Base-by-base conservation (phyloP, 1,139 yeast species). In the Trichomonascaceae sp. region DNA sequence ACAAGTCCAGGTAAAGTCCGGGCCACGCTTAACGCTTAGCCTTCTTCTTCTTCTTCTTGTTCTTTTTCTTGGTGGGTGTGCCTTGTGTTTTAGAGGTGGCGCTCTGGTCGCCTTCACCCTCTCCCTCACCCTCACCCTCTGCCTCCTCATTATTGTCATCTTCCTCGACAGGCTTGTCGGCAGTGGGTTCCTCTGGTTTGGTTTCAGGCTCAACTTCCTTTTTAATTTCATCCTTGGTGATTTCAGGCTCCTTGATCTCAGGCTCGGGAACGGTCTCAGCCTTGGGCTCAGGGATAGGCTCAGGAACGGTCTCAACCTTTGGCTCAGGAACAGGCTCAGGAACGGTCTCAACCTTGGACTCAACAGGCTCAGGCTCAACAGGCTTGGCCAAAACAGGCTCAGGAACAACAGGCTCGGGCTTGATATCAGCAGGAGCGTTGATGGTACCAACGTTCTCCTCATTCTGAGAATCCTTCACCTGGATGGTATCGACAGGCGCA, bases 31-130 rank as follows among this genome's bases (percentile, higher is more conserved):
- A 38, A 33, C 43, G 43, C 32, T 38, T 39, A 29, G 44, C 44
- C 39, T 37, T 39, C 41, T 42, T 43, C 43, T 44, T 44, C 32
- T 42, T 43, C 33, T 41, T 42, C 39, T 44, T 44, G 35, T 31
- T 31, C 23, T 31, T 31, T 27, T 31, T 31, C 17, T 30, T 30
- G 18, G 13, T 15, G 11, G 4, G 22, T n/a, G 17, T 13, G 4
- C 26, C 17, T 26, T 29, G 14, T 4, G 23, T 22, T 13, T 20
- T 22, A 5, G 28, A 13, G n/a, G 16, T 8, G 5, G 22, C 6
- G 13, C n/a, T 15, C 18, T 17, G 31, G n/a, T 27, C 28, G 31
- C 16, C 14, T 5, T 28, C 22, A 4, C n/a, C n/a, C n/a, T n/a
- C n/a, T n/a, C n/a, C n/a, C n/a, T n/a, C 15, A n/a, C 28, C 14